Evolutionary conservation across 2,329 filamentous ascomycete genomes (phyloP).

Genomic region (Alternaria incomplexa): DNA sequence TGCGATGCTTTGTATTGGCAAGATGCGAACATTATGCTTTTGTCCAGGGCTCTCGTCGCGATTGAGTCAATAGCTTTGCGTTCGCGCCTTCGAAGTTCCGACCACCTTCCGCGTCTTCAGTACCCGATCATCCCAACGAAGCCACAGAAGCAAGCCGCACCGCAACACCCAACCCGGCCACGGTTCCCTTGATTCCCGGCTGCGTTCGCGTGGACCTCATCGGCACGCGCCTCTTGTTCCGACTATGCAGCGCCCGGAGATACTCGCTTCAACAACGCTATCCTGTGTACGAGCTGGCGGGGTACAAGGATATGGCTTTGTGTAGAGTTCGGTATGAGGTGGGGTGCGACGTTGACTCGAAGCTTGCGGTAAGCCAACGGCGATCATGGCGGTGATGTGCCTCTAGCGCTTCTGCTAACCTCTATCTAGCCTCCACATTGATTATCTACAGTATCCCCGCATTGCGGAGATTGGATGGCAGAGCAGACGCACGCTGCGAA

Average conservation of each 20-base stretch:
- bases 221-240: neutral
- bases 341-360: neutral
- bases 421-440: neutral
- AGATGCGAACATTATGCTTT: neutral
- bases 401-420: neutral
- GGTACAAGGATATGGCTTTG: neutral
- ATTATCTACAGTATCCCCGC: neutral
- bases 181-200: too few species aligned
- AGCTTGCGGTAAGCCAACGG: neutral
- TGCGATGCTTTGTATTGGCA: neutral
- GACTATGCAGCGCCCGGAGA: neutral
- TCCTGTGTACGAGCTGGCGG: neutral
- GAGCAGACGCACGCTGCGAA: neutral
- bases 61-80: neutral
- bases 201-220: neutral
- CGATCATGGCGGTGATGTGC: neutral
- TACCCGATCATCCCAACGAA: neutral
- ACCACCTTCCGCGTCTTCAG: neutral
- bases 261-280: neutral
- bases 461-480: neutral
- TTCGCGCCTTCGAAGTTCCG: neutral
- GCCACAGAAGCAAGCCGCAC: neutral
- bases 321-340: neutral
- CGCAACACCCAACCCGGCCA: neutral
- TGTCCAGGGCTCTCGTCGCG: neutral